phyloP scores from a whole-genome alignment of 306 rosid species.

The Hippophae tibetana region DNA sequence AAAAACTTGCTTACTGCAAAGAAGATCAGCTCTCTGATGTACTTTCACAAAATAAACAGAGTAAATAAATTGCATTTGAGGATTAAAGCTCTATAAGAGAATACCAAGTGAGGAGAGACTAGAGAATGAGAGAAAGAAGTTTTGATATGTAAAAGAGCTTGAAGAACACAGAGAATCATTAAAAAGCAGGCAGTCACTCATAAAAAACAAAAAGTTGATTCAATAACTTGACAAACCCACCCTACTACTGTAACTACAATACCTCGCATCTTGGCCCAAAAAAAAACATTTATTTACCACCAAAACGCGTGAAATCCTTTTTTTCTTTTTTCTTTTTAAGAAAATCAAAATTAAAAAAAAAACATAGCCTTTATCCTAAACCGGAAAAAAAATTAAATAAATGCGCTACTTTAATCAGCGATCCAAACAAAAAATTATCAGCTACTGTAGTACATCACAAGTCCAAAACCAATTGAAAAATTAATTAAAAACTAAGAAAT shows the following conservation, averaged over 20 bases:
- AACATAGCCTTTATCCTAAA: conserved; percentile 9
- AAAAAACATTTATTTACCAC: background rate
- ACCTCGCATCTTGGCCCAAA: background rate
- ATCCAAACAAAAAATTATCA: conserved; percentile 50
- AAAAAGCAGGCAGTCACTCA: conserved; percentile 5
- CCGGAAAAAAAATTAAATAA: conserved; percentile 4
- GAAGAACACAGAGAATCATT: conserved; percentile 8
- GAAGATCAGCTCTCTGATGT: conserved; percentile 13
- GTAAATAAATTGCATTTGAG: background rate
- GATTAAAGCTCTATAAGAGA: background rate
- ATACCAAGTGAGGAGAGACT: background rate
- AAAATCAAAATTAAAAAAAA: background rate
- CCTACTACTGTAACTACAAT: background rate
- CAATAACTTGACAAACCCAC: conserved; percentile 1
- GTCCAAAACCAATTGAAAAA: conserved; percentile 17
- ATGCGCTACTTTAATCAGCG: conserved; percentile 23
- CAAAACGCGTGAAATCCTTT: background rate
- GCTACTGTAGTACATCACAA: conserved; percentile 4
- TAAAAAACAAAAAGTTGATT: conserved; percentile 12
- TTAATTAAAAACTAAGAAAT: conserved; percentile 3
- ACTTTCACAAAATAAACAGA: background rate
- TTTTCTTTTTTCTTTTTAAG: background rate
- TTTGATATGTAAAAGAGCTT: conserved; percentile 15
- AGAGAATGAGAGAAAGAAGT: conserved; percentile 9
- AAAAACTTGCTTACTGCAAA: background rate